Base-by-base conservation (phyloP, 345 rosid species). In the Salix exigua region DNA sequence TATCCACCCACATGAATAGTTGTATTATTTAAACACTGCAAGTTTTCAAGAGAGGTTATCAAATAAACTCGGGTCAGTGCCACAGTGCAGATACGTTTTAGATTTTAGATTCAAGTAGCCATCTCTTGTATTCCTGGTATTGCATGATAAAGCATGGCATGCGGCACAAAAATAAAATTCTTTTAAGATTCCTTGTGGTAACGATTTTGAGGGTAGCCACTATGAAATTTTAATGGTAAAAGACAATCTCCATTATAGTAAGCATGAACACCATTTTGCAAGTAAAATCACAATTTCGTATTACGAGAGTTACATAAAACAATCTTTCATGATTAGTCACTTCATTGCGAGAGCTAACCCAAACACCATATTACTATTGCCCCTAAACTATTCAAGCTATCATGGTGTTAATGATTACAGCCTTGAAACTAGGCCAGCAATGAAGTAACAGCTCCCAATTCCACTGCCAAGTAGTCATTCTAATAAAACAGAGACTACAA, bases 41-140 rank as follows among this genome's bases (percentile, higher is more conserved):
- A 40, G 3, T 40, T 40, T 40, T 40, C 1, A 40, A 10, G 12
- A 10, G 3, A 40, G 44, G 44, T 40, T 40, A 40, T 40, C 44
- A 40, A 40, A 40, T 10, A 40, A 93, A 4, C 93, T 94, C 76
- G 89, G 80, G 85, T 53, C 4, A 4, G 60, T 7, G 60, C 25
- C 60, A 10, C 60, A 0, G 25, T 53, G 60, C 58, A 0, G 23
- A 53, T 7, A 21, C 21, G 60, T n/a, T 55, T 23, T 23, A n/a
- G 62, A 55, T 55, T 44, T 23, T n/a, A n/a, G 28, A 25, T n/a
- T 58, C 28, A 58, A 55, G 28, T 0, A 13, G 50, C 17, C 50
- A 4, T 46, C 18, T 10, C 44, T 40, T 40, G 50, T 13, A 3
- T 46, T 16, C 50, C 17, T 46, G 17, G 50, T 46, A 40, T 2